These are phyloP conservation scores for Hymenoscyphus fructigenus DNA, from an alignment of 2,329 filamentous ascomycete genomes.

Conservation along the genomic window DNA sequence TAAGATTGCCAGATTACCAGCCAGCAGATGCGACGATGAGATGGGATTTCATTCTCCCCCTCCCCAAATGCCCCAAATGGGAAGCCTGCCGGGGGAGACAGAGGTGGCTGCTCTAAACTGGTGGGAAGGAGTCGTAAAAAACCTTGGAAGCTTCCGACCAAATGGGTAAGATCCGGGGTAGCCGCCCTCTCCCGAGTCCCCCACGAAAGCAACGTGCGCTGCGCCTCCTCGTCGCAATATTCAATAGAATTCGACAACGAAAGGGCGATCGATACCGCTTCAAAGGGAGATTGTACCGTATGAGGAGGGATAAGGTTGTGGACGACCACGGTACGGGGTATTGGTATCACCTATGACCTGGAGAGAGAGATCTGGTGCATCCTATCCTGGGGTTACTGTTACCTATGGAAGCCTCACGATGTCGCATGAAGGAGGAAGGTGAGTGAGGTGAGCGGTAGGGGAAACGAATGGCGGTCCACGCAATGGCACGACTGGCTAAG, in stretches of 20 bases:
- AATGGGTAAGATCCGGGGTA: background rate
- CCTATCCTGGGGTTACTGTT: background rate
- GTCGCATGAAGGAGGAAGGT: constrained; percentile 1
- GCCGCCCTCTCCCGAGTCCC: background rate
- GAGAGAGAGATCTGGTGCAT: background rate
- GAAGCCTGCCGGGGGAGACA: background rate
- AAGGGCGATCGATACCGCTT: background rate
- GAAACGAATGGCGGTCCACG: background rate
- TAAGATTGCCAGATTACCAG: background rate
- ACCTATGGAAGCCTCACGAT: background rate
- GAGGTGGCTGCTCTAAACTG: background rate
- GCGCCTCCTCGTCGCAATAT: too few relatives aligned
- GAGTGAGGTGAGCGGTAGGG: constrained; percentile 1
- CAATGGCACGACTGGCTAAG: background rate
- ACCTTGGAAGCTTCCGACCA: background rate
- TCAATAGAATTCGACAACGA: background rate
- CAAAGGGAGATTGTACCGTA: background rate
- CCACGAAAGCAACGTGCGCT: too few relatives aligned
- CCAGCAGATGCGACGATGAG: background rate
- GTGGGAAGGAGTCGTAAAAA: background rate
- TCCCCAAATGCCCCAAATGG: background rate
- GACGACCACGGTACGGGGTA: background rate
- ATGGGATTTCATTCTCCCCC: background rate
- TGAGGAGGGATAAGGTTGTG: background rate
- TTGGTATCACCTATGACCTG: background rate